Percentiles rank a stretch among this genome's conserved stretches.
phyloP scores from a whole-genome alignment of 1,284 basidiomycete genomes.

The Fomitopsis pinicola region DNA sequence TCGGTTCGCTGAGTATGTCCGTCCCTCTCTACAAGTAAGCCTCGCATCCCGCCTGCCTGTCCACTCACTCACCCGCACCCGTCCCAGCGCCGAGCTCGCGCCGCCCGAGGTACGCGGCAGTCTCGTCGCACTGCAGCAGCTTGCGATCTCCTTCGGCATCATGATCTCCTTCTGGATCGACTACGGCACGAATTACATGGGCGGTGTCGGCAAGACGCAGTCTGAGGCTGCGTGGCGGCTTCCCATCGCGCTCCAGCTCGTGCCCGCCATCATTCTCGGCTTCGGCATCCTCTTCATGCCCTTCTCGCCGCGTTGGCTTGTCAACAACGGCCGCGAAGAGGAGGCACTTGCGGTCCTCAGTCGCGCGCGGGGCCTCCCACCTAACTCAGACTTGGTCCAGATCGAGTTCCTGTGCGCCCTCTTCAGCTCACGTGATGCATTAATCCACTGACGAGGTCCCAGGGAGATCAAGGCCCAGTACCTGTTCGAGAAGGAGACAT shows the following conservation, averaged over 20 bases:
- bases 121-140: constrained; percentile 77
- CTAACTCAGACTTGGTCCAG: constrained; percentile 63
- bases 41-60: constrained; percentile 14
- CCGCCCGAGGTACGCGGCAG: constrained; percentile 82
- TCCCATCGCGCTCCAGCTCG: constrained; percentile 71
- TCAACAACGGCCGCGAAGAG: constrained; percentile 70
- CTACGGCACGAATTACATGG: constrained; percentile 72
- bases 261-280: constrained; percentile 68
- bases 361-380: constrained; percentile 50
- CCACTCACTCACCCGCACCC: not conserved
- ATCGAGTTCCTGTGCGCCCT: constrained; percentile 68
- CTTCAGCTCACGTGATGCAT: not conserved
- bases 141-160: constrained; percentile 75
- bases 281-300: constrained; percentile 66
- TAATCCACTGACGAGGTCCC: not conserved
- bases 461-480: constrained; percentile 79
- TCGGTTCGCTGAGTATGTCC: constrained; percentile 71
- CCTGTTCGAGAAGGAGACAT: constrained; percentile 66
- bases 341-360: constrained; percentile 68
- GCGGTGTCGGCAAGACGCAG: constrained; percentile 52
- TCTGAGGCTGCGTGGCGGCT: constrained; percentile 73
- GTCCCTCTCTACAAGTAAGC: constrained; percentile 73
- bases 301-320: constrained; percentile 70
- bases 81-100: constrained; percentile 54
- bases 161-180: constrained; percentile 79